phyloP scores from a whole-genome alignment of 2,329 filamentous ascomycete genomes.

The Venturia asperata region DNA sequence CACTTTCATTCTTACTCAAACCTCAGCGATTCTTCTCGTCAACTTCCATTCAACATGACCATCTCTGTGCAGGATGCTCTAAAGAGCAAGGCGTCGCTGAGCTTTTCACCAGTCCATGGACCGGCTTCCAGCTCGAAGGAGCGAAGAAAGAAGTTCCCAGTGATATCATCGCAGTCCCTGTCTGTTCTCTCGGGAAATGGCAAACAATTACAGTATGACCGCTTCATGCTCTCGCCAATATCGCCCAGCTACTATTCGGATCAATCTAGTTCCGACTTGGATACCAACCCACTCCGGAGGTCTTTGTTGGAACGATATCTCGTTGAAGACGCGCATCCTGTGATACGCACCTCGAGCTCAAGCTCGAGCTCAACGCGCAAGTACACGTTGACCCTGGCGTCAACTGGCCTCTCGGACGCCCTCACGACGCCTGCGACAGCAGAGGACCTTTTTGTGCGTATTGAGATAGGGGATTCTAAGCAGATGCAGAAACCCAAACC shows the following conservation, averaged over 20 bases:
- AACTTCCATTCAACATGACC: slow-evolving; percentile 1
- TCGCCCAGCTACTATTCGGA: slow-evolving; percentile 8
- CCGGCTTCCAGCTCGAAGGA: background rate
- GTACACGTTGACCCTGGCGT: background rate
- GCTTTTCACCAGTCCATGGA: background rate
- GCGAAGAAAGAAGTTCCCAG: background rate
- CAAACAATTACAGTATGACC: background rate
- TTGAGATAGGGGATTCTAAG: background rate
- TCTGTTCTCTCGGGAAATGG: background rate
- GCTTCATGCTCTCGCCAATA: slow-evolving; percentile 3
- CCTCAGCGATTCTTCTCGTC: background rate
- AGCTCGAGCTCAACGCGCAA: no score
- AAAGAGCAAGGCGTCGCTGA: background rate
- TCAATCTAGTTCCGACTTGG: background rate
- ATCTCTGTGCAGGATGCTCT: background rate
- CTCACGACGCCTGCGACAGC: background rate
- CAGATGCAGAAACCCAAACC: background rate
- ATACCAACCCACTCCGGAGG: background rate
- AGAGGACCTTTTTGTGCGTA: background rate
- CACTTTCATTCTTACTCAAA: background rate
- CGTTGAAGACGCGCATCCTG: background rate
- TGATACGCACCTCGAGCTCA: slow-evolving; percentile 8
- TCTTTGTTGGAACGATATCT: slow-evolving; percentile 12
- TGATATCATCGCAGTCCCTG: background rate
- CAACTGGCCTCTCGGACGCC: background rate